phyloP scores from a whole-genome alignment of 2,329 filamentous ascomycete species.

The Ophioceras dolichostomum region DNA sequence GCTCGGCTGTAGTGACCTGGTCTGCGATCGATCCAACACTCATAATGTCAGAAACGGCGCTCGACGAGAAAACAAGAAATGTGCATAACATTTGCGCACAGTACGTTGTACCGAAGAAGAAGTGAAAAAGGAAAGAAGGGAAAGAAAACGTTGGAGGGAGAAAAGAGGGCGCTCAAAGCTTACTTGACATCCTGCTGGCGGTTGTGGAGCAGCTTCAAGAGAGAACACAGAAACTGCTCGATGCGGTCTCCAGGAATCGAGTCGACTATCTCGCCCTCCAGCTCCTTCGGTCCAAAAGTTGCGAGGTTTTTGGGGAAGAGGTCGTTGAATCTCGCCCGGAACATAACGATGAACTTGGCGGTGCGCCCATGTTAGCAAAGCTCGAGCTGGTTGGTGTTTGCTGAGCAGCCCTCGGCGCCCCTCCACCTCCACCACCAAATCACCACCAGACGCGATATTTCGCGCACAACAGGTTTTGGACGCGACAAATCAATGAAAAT shows the following conservation, averaged over 20 bases:
- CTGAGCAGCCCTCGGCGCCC: slow-evolving; percentile 6
- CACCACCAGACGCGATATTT: slow-evolving; percentile 34
- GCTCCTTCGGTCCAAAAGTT: slow-evolving; percentile 89
- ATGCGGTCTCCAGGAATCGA: slow-evolving; percentile 68
- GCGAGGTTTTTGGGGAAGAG: slow-evolving; percentile 77
- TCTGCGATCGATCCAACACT: too few relatives aligned
- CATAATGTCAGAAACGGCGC: too few relatives aligned
- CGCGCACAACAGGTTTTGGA: slow-evolving; percentile 29
- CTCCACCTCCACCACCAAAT: too few relatives aligned
- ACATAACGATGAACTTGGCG: slow-evolving; percentile 92
- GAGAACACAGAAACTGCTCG: slow-evolving; percentile 78
- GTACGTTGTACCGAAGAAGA: too few relatives aligned
- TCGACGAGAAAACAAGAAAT: too few relatives aligned
- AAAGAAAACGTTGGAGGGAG: too few relatives aligned
- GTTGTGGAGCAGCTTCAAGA: slow-evolving; percentile 81
- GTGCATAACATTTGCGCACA: too few relatives aligned
- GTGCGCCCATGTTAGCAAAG: not conserved
- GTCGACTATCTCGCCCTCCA: slow-evolving; percentile 77
- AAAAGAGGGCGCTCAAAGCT: slow-evolving; percentile 22
- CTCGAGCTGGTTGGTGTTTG: not conserved
- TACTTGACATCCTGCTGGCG: slow-evolving; percentile 99
- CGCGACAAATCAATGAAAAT: slow-evolving; percentile 20
- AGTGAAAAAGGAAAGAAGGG: slow-evolving; percentile 1
- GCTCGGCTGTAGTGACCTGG: slow-evolving; percentile 87
- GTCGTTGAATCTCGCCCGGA: slow-evolving; percentile 84